Conservation (phyloP, 495 filamentous ascomycete genomes). For the Neurospora sp. region DNA sequence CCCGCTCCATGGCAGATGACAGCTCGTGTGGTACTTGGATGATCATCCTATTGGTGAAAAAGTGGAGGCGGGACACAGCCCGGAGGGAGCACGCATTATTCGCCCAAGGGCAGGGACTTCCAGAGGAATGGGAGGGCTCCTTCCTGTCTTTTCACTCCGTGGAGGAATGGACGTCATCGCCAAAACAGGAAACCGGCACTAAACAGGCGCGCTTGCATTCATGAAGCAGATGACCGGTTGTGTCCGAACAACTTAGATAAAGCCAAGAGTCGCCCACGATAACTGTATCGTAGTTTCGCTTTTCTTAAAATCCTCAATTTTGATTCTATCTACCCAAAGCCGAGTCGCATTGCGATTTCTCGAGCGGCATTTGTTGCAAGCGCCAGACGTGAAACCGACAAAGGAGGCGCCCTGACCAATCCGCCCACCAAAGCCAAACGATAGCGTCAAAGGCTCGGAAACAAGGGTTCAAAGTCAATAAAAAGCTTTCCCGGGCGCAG, state of each 20-base stretch:
- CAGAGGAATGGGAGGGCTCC: not conserved
- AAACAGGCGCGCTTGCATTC: not conserved
- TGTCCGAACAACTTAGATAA: not conserved
- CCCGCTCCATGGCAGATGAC: not conserved
- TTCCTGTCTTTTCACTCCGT: not conserved
- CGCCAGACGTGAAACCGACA: slow-evolving; percentile 15
- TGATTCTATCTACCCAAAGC: not conserved
- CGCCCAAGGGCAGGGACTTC: not conserved
- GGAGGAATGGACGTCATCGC: not conserved
- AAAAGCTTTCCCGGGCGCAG: not conserved
- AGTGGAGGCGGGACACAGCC: not conserved
- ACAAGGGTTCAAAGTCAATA: too few relatives aligned
- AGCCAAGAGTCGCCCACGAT: not conserved
- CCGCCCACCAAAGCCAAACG: not conserved
- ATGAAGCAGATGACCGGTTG: slow-evolving; percentile 1
- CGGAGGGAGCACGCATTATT: not conserved
- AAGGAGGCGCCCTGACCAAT: slow-evolving; percentile 8
- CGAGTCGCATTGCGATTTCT: not conserved
- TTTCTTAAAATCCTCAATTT: not conserved
- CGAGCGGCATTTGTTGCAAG: not conserved
- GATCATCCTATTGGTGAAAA: not conserved
- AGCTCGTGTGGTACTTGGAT: not conserved
- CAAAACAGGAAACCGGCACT: slow-evolving; percentile 2
- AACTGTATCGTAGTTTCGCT: not conserved
- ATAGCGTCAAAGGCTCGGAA: slow-evolving; percentile 4